Evolutionary conservation across 31 red algal species (phyloP), one percentile per base, ranked within the genome.

Genomic region (Asparagopsis taxiformis): DNA sequence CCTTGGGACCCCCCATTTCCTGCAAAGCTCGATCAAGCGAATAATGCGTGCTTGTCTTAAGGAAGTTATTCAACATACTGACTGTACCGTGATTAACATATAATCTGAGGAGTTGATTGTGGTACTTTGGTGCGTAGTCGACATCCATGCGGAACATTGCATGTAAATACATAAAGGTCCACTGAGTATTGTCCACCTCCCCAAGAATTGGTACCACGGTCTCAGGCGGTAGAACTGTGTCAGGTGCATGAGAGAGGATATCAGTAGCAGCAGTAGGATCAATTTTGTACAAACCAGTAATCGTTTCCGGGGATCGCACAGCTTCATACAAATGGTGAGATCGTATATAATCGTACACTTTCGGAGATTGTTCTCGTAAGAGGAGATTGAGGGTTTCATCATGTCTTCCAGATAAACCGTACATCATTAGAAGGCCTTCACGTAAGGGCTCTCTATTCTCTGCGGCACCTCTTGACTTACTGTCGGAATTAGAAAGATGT

Each of bases 291-390:
- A 96, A 74, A 13, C 76, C 82, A 35, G 63, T 39, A 37, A 95
- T 79, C 5, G 75, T 85, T 55, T 87, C 84, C 51, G 29, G 67
- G 26, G 85, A 86, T 31, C 85, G 79, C n/a, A 96, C 77, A 24
- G 80, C 86, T 51, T 96, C 93, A 51, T 91, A 91, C 8, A 96
- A 72, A 33, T 82, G 64, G 69, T 96, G 93, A 31, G 87, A 83
- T 26, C 79, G 68, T 36, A 96, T 96, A 38, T 96, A 91, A 38
- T 86, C 79, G 61, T 91, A 96, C 17, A 90, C 87, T 48, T 75
- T 75, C 3, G 50, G 49, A 11, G 79, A 82, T 50, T 74, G 55
- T 24, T 91, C 73, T 28, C 70, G 71, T 9, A 96, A 72, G 9
- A 96, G 74, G 32, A 96, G 54, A 57, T 80, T 73, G 2, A 96